Evolutionary conservation across 192 early-diverging fungal species (phyloP).

Genomic region (Backusella sp.): DNA sequence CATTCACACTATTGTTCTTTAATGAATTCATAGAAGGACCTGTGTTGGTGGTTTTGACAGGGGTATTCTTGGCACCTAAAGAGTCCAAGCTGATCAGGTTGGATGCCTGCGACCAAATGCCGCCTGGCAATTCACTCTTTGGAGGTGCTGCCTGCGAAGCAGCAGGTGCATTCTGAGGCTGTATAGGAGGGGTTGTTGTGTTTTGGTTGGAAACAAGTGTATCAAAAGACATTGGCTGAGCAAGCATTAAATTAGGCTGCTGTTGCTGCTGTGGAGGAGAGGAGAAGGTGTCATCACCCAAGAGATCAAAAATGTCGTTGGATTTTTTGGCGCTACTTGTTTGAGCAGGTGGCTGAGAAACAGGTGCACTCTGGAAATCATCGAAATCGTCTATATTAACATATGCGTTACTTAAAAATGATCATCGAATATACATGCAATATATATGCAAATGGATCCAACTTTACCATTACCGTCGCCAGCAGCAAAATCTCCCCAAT

Average conservation of each 20-base stretch:
- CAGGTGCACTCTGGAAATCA: conserved; percentile 62
- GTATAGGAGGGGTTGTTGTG: conserved; percentile 3
- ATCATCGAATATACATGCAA: too few relatives aligned
- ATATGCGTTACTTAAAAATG: too few relatives aligned
- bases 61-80: conserved; percentile 54
- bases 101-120: conserved; percentile 72
- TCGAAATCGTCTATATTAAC: conserved; percentile 57
- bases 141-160: neutral
- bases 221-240: conserved; percentile 12
- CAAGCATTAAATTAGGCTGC: conserved; percentile 12
- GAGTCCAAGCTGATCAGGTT: conserved; percentile 71
- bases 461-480: conserved; percentile 22
- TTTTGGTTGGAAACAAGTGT: neutral
- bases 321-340: conserved; percentile 21
- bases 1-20: conserved; percentile 31
- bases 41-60: conserved; percentile 28
- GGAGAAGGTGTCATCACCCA: conserved; percentile 28
- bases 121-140: conserved; percentile 28
- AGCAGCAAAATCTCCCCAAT: conserved; percentile 78
- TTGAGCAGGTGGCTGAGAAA: conserved; percentile 18
- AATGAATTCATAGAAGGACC: conserved; percentile 61
- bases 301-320: conserved; percentile 30
- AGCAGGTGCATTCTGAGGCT: neutral
- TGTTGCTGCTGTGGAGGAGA: conserved; percentile 11
- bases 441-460: too few relatives aligned